Conservation (phyloP, 805 yeast genomes). For the Middelhovenomyces tepae region DNA sequence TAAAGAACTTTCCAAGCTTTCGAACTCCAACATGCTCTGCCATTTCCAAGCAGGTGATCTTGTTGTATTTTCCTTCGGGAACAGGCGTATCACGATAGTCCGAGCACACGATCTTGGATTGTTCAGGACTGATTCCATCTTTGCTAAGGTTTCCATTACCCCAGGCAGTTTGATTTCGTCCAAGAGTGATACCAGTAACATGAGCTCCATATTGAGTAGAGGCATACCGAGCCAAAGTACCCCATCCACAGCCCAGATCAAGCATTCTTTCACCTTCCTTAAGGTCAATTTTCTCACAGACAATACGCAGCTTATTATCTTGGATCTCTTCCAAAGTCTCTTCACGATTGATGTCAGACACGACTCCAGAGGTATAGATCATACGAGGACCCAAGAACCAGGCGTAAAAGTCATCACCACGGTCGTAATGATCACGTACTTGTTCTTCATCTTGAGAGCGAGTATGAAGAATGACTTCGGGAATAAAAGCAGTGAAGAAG, state of each 20-base stretch:
- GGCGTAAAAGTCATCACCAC: constrained; percentile 91
- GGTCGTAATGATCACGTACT: constrained; percentile 90
- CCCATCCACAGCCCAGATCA: constrained; percentile 96
- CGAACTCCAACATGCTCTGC: constrained; percentile 94
- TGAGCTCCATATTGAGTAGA: constrained; percentile 75
- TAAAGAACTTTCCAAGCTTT: constrained; percentile 64
- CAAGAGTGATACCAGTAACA: constrained; percentile 84
- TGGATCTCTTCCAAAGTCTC: constrained; percentile 68
- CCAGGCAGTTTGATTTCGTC: constrained; percentile 85
- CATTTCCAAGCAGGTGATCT: constrained; percentile 89
- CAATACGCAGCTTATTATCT: constrained; percentile 81
- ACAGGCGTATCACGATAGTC: constrained; percentile 89
- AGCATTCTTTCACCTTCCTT: constrained; percentile 64
- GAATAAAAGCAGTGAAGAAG: constrained; percentile 81
- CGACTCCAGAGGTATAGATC: constrained; percentile 85
- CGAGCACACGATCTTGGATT: constrained; percentile 67
- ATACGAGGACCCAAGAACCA: constrained; percentile 93
- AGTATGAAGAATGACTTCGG: constrained; percentile 87
- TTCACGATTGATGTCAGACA: constrained; percentile 57
- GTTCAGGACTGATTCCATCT: constrained; percentile 60
- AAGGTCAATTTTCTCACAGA: constrained; percentile 77
- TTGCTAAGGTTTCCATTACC: constrained; percentile 63
- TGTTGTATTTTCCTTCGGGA: constrained; percentile 62
- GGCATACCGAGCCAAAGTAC: constrained; percentile 79
- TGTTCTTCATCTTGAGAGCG: constrained; percentile 94